phyloP scores from a whole-genome alignment of 2,329 filamentous ascomycete genomes.

The Aspergillus oerlinghausenensis region DNA sequence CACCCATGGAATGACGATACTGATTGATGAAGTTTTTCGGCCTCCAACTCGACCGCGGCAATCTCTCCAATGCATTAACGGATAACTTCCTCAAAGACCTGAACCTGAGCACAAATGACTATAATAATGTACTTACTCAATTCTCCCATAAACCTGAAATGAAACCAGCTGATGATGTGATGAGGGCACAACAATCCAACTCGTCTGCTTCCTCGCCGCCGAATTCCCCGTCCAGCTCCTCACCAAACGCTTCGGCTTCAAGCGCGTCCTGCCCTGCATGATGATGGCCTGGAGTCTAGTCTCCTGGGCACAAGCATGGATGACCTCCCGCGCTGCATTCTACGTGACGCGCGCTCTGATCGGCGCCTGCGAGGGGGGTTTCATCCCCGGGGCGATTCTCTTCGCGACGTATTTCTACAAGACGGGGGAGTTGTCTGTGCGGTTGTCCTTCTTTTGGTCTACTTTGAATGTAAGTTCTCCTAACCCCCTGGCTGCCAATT shows the following conservation, averaged over 20 bases:
- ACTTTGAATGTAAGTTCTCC: conserved; percentile 25
- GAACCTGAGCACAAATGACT: conserved; percentile 33
- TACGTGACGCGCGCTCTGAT: conserved; percentile 38
- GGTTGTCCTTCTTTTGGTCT: conserved; percentile 43
- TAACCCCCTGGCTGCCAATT: no score
- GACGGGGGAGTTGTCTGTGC: conserved; percentile 38
- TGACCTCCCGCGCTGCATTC: conserved; percentile 31
- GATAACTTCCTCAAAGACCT: conserved; percentile 36
- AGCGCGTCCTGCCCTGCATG: conserved; percentile 43
- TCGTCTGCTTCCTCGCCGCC: conserved; percentile 26
- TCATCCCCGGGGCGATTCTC: conserved; percentile 34
- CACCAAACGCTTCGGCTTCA: conserved; percentile 44
- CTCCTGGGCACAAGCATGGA: conserved; percentile 30
- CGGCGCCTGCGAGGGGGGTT: conserved; percentile 37
- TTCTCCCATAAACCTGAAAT: background rate
- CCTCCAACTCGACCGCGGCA: conserved; percentile 31
- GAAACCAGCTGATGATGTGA: background rate
- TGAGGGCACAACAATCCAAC: conserved; percentile 21
- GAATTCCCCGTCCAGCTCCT: conserved; percentile 46
- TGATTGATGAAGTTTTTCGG: conserved; percentile 26
- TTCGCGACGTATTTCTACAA: conserved; percentile 42
- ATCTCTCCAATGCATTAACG: conserved; percentile 31
- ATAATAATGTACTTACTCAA: conserved; percentile 27
- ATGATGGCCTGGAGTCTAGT: conserved; percentile 46
- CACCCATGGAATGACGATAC: background rate